Base-by-base conservation (phyloP, 1,284 basidiomycete genomes). In the Leccinum idahoense region DNA sequence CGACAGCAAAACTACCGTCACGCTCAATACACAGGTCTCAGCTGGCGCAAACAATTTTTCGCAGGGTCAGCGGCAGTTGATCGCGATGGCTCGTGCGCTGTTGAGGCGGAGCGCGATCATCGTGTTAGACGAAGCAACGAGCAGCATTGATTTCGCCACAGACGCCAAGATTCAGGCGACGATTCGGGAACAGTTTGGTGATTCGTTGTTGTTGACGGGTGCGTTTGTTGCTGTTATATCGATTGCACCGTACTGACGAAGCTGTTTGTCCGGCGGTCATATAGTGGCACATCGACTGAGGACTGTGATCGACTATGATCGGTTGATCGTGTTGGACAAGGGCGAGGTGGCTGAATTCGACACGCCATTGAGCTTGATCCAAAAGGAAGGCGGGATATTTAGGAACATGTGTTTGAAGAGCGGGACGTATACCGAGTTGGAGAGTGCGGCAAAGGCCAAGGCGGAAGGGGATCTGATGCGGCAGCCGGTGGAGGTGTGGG, bases 401-500 rank as follows among this genome's bases (percentile, higher is more conserved):
- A 82, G 89, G 67, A 82, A 77, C 35, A 89, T 95, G 85, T 94
- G 92, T 68, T 75, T 93, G 67, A 90, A 92, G 76, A 93, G 89
- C 62, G 92, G 92, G 26, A 86, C 85, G 56, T 93, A 85, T 69
- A 72, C 79, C 6, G 90, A 93, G 68, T 80, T 92, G 60, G 85
- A 89, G 74, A 78, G 78, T 12, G 80, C 80, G 8, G 88, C 89
- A 2, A 83, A 76, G 69, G 80, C 78, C 12, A 85, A 82, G 66
- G 78, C 78, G 29, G 72, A 71, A 58, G 60, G 62, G 32, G 71
- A 70, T 59, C 26, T 62, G 49, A 51, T 20, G 11, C 49, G 49
- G 3, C 49, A 12, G 20, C 20, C 18, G 12, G 20, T 20, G 12
- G 49, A 51, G 49, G 46, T 20, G 18, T 49, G 46, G 46, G 20